Evolutionary conservation across 1,139 yeast genomes (phyloP), one percentile per base, ranked within the genome.

Genomic region (Saccharomyces hybrid): DNA sequence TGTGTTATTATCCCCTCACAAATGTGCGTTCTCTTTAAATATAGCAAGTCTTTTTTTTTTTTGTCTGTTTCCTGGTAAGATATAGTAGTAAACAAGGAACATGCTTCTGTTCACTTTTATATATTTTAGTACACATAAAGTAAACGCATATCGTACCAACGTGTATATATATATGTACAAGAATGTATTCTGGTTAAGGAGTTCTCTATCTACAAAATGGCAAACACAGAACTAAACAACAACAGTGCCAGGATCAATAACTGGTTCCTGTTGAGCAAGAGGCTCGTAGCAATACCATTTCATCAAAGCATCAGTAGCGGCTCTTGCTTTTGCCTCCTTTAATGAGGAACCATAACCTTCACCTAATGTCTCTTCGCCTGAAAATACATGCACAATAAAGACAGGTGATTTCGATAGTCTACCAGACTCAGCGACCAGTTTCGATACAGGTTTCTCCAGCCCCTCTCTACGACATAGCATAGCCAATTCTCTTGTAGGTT

Each of bases 311-410:
- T 87, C 87, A 50, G 90, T 95, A 51, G 90, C 88, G 31, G 97
- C 95, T 70, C 97, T 82, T 41, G 90, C 87, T 71, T 90, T 88
- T 48, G 98, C 97, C 73, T 93, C 99, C 61, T 80, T 81, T 63
- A 93, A 76, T 48, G 96, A 87, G n/a, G 95, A 78, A 50, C 98
- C 99, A 65, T 87, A 90, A 48, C 97, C 97, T 73, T 93, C 98
- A 52, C 98, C 97, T 55, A 93, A 77, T 72, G 89, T 86, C 58
- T 83, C 83, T 25, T 78, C 77, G 38, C 97, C 98, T 55, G 86
- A 78, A 71, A 90, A 93, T 1, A 89, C 95, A 53, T 97, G 98
- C 38, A 93, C 96, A 16, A 91, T 88, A 65, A 81, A 93, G 48
- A 90, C 85, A 27, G 99, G 96, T 55, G 88, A 83, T 56, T 82